These are phyloP conservation scores for Yamadazyma trypodendri DNA, from an alignment of 1,139 yeast genomes.

Conservation along the genomic window DNA sequence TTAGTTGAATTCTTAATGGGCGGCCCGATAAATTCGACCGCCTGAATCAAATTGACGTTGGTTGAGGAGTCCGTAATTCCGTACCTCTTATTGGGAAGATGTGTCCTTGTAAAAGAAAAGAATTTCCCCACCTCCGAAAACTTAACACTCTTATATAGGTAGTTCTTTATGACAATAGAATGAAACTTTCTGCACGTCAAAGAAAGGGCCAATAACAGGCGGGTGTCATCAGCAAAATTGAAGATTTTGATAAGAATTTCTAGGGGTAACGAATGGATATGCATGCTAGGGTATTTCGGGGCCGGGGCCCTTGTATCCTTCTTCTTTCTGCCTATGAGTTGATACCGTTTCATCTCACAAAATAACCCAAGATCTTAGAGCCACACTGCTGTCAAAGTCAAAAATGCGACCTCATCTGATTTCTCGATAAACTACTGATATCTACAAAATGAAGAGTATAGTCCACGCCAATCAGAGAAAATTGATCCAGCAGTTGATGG, in stretches of 20 bases:
- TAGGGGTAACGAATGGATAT: slow-evolving; percentile 40
- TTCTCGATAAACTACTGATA: not conserved
- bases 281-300: slow-evolving; percentile 25
- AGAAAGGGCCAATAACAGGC: slow-evolving; percentile 24
- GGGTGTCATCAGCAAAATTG: slow-evolving; percentile 21
- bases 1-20: slow-evolving; percentile 27
- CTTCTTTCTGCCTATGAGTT: slow-evolving; percentile 38
- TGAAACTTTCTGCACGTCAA: slow-evolving; percentile 37
- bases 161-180: slow-evolving; percentile 33
- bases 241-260: slow-evolving; percentile 41
- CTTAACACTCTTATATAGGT: slow-evolving; percentile 32
- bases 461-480: slow-evolving; percentile 63
- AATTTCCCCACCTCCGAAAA: slow-evolving; percentile 28
- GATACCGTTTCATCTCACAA: slow-evolving; percentile 26
- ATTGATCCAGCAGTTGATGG: slow-evolving; percentile 81
- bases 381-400: not conserved
- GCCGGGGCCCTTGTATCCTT: slow-evolving; percentile 15
- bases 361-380: not conserved
- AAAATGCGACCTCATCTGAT: slow-evolving; percentile 2
- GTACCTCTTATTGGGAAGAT: slow-evolving; percentile 22
- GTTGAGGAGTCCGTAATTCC: slow-evolving; percentile 28
- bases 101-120: slow-evolving; percentile 29
- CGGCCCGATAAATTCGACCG: slow-evolving; percentile 33
- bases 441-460: not conserved
- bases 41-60: slow-evolving; percentile 30